These are phyloP conservation scores for Ascochyta clinopodiicola DNA, from an alignment of 2,329 filamentous ascomycete species.

Conservation along the genomic window DNA sequence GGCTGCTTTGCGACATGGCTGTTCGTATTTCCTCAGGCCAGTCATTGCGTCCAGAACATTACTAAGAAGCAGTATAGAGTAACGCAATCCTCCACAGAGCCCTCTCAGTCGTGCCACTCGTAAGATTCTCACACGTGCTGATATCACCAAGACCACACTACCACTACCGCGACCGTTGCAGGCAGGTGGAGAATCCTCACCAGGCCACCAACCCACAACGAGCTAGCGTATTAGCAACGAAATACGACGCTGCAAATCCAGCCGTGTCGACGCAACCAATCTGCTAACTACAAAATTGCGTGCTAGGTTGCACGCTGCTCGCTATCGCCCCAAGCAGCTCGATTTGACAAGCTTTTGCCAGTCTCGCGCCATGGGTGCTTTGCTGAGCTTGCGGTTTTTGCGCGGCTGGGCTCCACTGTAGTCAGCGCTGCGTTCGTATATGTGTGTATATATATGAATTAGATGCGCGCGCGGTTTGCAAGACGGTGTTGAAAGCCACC, in stretches of 20 bases:
- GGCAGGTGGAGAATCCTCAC: neutral
- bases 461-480: neutral
- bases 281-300: conserved; percentile 24
- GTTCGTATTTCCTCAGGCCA: too few relatives aligned
- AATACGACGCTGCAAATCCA: conserved; percentile 12
- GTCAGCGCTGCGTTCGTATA: neutral
- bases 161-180: neutral
- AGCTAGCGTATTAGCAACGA: conserved; percentile 9
- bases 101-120: too few relatives aligned
- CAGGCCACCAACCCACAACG: neutral
- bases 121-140: too few relatives aligned
- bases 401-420: neutral
- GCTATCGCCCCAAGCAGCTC: conserved; percentile 1
- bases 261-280: conserved; percentile 23
- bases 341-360: conserved; percentile 15
- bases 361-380: conserved; percentile 30
- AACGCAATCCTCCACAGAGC: too few relatives aligned
- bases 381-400: conserved; percentile 19
- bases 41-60: too few relatives aligned
- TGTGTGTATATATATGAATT: conserved; percentile 7
- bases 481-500: neutral
- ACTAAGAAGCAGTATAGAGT: too few relatives aligned
- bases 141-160: too few relatives aligned
- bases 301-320: conserved; percentile 25
- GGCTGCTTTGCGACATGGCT: too few relatives aligned